Evolutionary conservation across 179 eudicot species (phyloP).

Genomic region (Amaranthus tricolor): DNA sequence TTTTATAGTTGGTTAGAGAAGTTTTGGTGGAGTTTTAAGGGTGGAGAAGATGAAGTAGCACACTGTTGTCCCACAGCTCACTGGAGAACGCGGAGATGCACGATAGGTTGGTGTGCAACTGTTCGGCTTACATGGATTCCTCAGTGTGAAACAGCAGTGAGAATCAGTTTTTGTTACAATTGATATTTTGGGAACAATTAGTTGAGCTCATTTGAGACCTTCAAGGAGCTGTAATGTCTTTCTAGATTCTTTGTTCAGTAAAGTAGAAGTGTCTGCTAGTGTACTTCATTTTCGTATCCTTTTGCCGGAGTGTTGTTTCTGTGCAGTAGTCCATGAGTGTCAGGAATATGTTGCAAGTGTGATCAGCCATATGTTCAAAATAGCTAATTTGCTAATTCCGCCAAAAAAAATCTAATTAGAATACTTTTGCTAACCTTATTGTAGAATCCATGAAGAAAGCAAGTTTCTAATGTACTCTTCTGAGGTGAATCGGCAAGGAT

Average conservation of each 20-base stretch:
- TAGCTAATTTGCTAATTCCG: too few species aligned
- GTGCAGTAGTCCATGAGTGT: conserved; percentile 26
- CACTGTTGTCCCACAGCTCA: conserved; percentile 18
- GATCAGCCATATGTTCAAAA: not conserved
- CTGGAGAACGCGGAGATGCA: conserved; percentile 42
- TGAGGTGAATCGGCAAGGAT: conserved; percentile 39
- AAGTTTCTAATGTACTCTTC: conserved; percentile 38
- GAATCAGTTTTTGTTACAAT: conserved; percentile 8
- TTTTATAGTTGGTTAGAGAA: conserved; percentile 56
- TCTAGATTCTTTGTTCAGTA: conserved; percentile 65
- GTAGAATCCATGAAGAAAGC: conserved; percentile 18
- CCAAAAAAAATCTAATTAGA: too few species aligned
- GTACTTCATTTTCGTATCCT: conserved; percentile 55
- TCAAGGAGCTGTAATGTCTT: conserved; percentile 71
- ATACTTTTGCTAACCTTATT: too few species aligned
- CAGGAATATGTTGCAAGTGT: not conserved
- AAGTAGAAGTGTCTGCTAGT: conserved; percentile 60
- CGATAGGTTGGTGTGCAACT: conserved; percentile 59
- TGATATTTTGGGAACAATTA: conserved; percentile 77
- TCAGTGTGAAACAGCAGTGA: conserved; percentile 32
- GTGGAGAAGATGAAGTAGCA: conserved; percentile 32
- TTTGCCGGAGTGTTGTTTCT: conserved; percentile 34
- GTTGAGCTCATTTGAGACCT: conserved; percentile 73
- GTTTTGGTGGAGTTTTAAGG: conserved; percentile 34
- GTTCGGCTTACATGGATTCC: conserved; percentile 68